phyloP scores from a whole-genome alignment of 2,329 filamentous ascomycete species.

The Fusarium temperatum region DNA sequence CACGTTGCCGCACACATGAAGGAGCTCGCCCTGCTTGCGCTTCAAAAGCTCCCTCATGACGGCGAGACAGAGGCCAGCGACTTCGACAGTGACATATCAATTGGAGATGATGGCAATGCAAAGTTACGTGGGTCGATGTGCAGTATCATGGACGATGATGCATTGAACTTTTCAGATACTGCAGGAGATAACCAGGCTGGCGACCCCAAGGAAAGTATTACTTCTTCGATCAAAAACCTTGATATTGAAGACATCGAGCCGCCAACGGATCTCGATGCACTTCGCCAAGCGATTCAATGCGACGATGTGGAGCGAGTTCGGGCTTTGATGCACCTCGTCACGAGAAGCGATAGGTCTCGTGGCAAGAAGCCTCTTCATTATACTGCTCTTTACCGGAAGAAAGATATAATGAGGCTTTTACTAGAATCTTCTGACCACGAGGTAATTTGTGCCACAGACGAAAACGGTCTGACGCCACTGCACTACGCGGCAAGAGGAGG shows the following conservation, averaged over 20 bases:
- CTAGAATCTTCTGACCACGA: not conserved
- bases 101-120: not conserved
- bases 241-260: not conserved
- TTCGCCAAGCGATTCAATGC: not conserved
- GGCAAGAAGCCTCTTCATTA: not conserved
- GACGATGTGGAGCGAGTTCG: not conserved
- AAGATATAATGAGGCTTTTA: not conserved
- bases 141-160: not conserved
- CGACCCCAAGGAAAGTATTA: not conserved
- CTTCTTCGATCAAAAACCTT: not conserved
- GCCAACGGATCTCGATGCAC: not conserved
- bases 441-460: not conserved
- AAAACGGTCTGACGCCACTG: not conserved
- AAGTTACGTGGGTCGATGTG: not conserved
- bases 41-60: not conserved
- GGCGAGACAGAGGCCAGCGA: not conserved
- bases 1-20: not conserved
- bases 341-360: not conserved
- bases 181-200: not conserved
- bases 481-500: not conserved
- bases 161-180: not conserved
- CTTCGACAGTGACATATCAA: not conserved
- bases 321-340: not conserved
- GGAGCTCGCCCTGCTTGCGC: not conserved
- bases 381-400: not conserved